These are phyloP conservation scores for Pestalotiopsis fici DNA, from an alignment of 2,329 filamentous ascomycete species.

Conservation along the genomic window DNA sequence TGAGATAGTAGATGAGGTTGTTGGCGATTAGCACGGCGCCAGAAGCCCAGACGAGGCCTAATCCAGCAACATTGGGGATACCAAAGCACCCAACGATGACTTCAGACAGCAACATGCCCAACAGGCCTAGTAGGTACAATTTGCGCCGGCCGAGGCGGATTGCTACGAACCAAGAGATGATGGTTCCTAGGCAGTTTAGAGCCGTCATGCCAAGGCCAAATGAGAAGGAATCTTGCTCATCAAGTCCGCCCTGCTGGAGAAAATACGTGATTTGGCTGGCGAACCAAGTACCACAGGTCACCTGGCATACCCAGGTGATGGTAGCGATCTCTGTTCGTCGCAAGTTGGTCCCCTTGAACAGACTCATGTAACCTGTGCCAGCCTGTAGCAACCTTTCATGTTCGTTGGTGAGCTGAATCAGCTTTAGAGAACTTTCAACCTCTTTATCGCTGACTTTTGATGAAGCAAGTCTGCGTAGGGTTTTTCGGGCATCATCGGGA, in stretches of 20 bases:
- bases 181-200: constrained; percentile 3
- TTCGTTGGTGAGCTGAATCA: constrained; percentile 33
- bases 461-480: background rate
- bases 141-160: constrained; percentile 11
- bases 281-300: constrained; percentile 19
- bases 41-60: background rate
- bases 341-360: constrained; percentile 36
- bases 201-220: constrained; percentile 3
- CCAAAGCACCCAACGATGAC: constrained; percentile 7
- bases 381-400: constrained; percentile 29
- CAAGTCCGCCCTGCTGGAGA: constrained; percentile 26
- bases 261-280: constrained; percentile 30
- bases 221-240: constrained; percentile 6
- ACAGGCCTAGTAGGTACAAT: constrained; percentile 4
- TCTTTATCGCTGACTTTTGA: background rate
- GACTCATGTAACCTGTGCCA: constrained; percentile 32
- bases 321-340: constrained; percentile 31
- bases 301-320: constrained; percentile 24
- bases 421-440: background rate
- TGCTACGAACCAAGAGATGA: constrained; percentile 12
- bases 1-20: constrained; percentile 13
- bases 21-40: constrained; percentile 9
- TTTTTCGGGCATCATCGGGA: background rate
- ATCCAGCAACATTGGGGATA: background rate
- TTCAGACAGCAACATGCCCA: background rate